Evolutionary conservation across 2,329 filamentous ascomycete species (phyloP).

Genomic region (Escovopsis sp.): DNA sequence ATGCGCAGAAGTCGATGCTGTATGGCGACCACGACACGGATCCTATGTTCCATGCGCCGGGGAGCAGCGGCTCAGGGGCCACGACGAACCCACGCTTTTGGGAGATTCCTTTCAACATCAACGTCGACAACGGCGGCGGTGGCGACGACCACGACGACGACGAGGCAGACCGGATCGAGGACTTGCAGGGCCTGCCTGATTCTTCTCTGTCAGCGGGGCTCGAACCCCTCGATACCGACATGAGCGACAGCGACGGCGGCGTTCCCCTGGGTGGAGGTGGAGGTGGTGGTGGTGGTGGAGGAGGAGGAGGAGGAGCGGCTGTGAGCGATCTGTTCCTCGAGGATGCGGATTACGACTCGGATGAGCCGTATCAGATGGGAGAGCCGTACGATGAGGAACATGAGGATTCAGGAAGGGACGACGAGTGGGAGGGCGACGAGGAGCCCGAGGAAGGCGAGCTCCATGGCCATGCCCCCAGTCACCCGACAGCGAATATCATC

Average conservation of each 20-base stretch:
- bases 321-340: not conserved
- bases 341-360: not conserved
- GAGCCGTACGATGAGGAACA: not conserved
- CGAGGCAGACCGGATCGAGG: conserved; percentile 1
- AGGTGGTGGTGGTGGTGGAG: no score
- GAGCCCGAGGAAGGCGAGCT: no score
- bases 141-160: conserved; percentile 1
- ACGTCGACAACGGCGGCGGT: not conserved
- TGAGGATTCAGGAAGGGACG: not conserved
- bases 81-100: not conserved
- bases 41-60: conserved; percentile 2
- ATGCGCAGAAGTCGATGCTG: not conserved
- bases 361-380: not conserved
- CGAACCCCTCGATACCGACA: conserved; percentile 12
- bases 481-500: no score
- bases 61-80: not conserved
- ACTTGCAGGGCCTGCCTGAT: not conserved
- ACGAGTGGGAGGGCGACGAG: not conserved
- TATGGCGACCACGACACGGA: conserved; percentile 1
- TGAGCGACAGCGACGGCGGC: conserved; percentile 22
- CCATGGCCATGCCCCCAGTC: no score
- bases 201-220: not conserved
- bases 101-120: not conserved
- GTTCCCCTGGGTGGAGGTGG: conserved; percentile 10
- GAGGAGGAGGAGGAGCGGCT: conserved; percentile 2